Percentiles rank a stretch among this genome's conserved stretches.
These are phyloP conservation scores for Zygosaccharomyces lentus DNA, from an alignment of 805 yeast genomes.

Conservation along the genomic window DNA sequence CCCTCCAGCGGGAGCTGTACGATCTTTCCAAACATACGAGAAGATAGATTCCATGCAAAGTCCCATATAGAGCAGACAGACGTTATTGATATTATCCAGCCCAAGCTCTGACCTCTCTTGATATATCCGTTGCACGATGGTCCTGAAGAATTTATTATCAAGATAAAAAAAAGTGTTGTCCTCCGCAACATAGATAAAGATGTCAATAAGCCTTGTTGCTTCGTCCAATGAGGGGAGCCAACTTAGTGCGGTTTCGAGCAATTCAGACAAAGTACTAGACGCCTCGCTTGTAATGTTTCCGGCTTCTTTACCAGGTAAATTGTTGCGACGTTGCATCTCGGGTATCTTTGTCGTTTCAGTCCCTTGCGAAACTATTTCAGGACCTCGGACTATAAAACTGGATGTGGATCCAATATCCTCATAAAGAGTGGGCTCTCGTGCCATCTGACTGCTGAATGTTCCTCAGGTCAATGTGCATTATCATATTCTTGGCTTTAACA, in stretches of 20 bases:
- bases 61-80: conserved; percentile 11
- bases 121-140: conserved; percentile 5
- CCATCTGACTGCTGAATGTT: conserved; percentile 9
- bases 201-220: conserved; percentile 9
- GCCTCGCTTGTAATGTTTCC: conserved; percentile 6
- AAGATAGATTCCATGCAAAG: conserved; percentile 13
- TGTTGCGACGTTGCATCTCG: neutral
- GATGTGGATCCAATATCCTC: conserved; percentile 13
- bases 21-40: conserved; percentile 10
- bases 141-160: conserved; percentile 6
- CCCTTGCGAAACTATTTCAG: conserved; percentile 10
- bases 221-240: conserved; percentile 7
- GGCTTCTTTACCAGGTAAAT: neutral
- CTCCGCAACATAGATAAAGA: conserved; percentile 12
- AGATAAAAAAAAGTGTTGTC: conserved; percentile 11
- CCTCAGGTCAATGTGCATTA: conserved; percentile 9
- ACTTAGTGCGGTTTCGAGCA: conserved; percentile 6
- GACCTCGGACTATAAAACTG: conserved; percentile 11
- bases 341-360: neutral
- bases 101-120: conserved; percentile 6
- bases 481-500: conserved; percentile 8
- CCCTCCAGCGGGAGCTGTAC: neutral
- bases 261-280: neutral
- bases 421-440: conserved; percentile 10
- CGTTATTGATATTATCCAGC: conserved; percentile 6